These are phyloP conservation scores for Lanmaoa pseudosensibilis DNA, from an alignment of 768 basidiomycete genomes.

Conservation along the genomic window DNA sequence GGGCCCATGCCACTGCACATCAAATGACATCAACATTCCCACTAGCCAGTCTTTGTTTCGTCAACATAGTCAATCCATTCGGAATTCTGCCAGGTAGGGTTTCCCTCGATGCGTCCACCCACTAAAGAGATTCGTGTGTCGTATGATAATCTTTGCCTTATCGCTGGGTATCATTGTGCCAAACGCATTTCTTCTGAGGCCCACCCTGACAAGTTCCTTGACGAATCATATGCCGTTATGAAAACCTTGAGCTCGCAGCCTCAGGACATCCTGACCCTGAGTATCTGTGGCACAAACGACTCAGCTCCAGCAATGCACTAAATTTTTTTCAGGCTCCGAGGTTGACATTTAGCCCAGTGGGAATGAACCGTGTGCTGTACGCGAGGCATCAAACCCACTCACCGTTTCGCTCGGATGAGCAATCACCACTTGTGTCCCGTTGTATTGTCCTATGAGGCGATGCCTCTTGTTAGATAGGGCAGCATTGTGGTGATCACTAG, in stretches of 20 bases:
- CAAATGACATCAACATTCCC: background rate
- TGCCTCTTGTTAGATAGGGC: background rate
- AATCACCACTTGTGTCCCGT: background rate
- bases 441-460: background rate
- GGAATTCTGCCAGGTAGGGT: background rate
- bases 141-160: background rate
- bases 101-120: background rate
- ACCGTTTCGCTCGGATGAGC: background rate
- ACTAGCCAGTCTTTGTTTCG: background rate
- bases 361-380: conserved; percentile 7
- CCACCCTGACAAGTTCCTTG: conserved; percentile 1
- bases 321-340: background rate
- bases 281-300: conserved; percentile 2
- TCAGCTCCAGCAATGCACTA: background rate
- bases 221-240: conserved; percentile 2
- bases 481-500: background rate
- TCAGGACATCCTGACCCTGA: conserved; percentile 23
- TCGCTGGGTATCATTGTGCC: background rate
- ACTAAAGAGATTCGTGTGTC: too few relatives aligned
- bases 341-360: background rate
- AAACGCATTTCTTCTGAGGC: background rate
- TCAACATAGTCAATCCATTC: background rate
- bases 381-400: conserved; percentile 16
- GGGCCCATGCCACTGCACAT: background rate
- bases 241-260: conserved; percentile 8